Conservation (phyloP, 2,329 filamentous ascomycete genomes). For the Trichoderma aggressivum region DNA sequence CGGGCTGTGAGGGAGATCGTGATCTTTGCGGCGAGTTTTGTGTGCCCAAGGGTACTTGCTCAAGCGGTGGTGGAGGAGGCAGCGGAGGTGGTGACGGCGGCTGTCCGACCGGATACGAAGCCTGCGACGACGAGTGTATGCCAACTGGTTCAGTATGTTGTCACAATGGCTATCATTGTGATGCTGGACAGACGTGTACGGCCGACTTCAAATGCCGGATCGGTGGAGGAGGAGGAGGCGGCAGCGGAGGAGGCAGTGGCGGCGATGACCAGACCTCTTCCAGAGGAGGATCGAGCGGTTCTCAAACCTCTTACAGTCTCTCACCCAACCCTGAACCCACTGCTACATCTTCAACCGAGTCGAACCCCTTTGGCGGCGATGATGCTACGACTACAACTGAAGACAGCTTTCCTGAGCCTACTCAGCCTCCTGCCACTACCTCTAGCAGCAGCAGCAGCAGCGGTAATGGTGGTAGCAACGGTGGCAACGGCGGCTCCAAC, state of each 20-base stretch:
- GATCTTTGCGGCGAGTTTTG: conserved; percentile 23
- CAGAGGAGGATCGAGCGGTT: background rate
- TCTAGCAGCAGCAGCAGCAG: background rate
- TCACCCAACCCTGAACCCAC: conserved; percentile 6
- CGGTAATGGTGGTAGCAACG: background rate
- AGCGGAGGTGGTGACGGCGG: conserved; percentile 2
- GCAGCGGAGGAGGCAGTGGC: background rate
- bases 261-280: background rate
- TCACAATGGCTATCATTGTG: conserved; percentile 24
- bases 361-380: conserved; percentile 10
- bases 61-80: conserved; percentile 17
- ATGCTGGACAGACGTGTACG: conserved; percentile 20
- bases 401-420: background rate
- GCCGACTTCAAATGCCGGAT: conserved; percentile 13
- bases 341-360: background rate
- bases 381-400: background rate
- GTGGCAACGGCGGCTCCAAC: background rate
- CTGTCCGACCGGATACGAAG: conserved; percentile 10
- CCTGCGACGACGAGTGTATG: conserved; percentile 24
- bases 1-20: conserved; percentile 15
- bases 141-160: conserved; percentile 24
- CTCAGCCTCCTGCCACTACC: background rate
- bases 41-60: conserved; percentile 16
- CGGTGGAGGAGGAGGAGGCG: conserved; percentile 19
- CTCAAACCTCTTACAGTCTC: background rate